Evolutionary conservation across 176 grass and related monocot species (phyloP).

Genomic region (Saccharum spontaneum): DNA sequence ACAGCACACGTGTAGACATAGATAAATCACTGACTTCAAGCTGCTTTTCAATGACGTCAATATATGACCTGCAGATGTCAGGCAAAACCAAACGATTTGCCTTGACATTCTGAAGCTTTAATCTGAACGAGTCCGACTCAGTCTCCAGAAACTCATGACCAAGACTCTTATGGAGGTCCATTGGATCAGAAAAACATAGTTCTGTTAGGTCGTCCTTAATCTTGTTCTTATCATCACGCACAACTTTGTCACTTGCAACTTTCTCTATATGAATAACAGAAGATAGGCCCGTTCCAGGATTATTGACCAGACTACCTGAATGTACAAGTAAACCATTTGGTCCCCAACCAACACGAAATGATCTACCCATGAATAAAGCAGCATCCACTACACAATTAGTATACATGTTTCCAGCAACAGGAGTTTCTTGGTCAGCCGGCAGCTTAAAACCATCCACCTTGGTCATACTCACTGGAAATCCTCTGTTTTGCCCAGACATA

Average conservation of each 20-base stretch:
- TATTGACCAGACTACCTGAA: conserved; percentile 67
- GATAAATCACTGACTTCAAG: conserved; percentile 63
- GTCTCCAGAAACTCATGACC: conserved; percentile 52
- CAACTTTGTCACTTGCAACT: conserved; percentile 61
- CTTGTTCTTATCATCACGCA: conserved; percentile 64
- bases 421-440: conserved; percentile 66
- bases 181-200: conserved; percentile 59
- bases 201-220: conserved; percentile 67
- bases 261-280: conserved; percentile 85
- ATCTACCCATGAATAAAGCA: conserved; percentile 90
- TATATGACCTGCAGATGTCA: conserved; percentile 82
- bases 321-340: conserved; percentile 90
- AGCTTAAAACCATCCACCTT: conserved; percentile 89
- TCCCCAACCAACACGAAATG: conserved; percentile 94
- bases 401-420: conserved; percentile 62
- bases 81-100: conserved; percentile 59
- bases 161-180: conserved; percentile 77
- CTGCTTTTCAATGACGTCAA: conserved; percentile 79
- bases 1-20: conserved; percentile 57
- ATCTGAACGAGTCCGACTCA: conserved; percentile 47
- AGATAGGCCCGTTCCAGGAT: conserved; percentile 57
- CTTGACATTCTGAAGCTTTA: conserved; percentile 80
- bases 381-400: conserved; percentile 78
- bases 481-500: conserved; percentile 78
- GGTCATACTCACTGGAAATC: conserved; percentile 56